phyloP scores from a whole-genome alignment of 2,329 filamentous ascomycete species.

The Neonectria ditissima region DNA sequence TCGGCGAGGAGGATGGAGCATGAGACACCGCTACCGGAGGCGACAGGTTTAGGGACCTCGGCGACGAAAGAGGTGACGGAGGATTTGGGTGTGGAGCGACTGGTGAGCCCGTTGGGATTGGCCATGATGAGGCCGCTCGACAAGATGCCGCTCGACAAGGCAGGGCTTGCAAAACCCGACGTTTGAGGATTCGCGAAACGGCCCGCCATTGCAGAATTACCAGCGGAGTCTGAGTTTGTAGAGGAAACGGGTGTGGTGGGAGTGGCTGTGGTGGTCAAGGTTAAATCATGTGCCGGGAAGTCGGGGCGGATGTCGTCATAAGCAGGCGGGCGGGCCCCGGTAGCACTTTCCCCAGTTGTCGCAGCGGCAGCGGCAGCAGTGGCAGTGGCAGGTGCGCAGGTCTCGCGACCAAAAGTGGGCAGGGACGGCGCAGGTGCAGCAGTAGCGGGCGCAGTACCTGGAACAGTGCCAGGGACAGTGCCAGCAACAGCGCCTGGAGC shows the following conservation, averaged over 20 bases:
- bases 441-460: slow-evolving; percentile 15
- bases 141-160: slow-evolving; percentile 32
- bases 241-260: slow-evolving; percentile 34
- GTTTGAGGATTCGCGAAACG: slow-evolving; percentile 32
- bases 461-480: background rate
- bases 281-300: slow-evolving; percentile 43
- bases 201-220: slow-evolving; percentile 39
- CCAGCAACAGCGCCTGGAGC: background rate
- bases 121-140: slow-evolving; percentile 43
- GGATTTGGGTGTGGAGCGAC: slow-evolving; percentile 61
- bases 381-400: slow-evolving; percentile 34
- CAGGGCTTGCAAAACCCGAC: slow-evolving; percentile 29
- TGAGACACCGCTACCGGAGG: slow-evolving; percentile 79
- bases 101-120: slow-evolving; percentile 63
- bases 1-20: slow-evolving; percentile 82
- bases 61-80: slow-evolving; percentile 63
- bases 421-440: slow-evolving; percentile 12
- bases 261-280: slow-evolving; percentile 34
- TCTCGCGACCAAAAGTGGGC: slow-evolving; percentile 23
- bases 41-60: slow-evolving; percentile 78
- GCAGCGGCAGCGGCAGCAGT: slow-evolving; percentile 26
- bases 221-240: slow-evolving; percentile 31
- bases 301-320: slow-evolving; percentile 48
- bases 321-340: slow-evolving; percentile 42
- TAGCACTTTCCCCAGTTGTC: slow-evolving; percentile 36